phyloP scores from a whole-genome alignment of 176 grass and related monocot species.

The Thinopyrum elongatum region DNA sequence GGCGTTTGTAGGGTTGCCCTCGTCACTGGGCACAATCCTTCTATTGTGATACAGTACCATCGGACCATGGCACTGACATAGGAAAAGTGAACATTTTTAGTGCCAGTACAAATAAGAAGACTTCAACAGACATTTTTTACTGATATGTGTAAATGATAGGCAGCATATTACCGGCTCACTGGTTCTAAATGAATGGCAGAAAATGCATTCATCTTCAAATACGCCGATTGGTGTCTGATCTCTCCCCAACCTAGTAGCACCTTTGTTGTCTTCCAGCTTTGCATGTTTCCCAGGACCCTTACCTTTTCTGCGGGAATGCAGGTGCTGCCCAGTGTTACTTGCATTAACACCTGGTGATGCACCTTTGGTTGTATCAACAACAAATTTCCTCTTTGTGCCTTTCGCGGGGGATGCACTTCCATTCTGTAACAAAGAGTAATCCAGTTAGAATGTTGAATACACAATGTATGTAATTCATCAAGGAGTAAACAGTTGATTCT shows the following conservation, averaged over 20 bases:
- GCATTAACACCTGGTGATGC: neutral
- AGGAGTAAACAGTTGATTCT: neutral
- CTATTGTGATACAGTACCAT: slow-evolving; percentile 45
- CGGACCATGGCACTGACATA: slow-evolving; percentile 58
- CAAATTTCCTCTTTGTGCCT: neutral
- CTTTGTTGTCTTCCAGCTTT: neutral
- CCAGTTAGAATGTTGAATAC: slow-evolving; percentile 9
- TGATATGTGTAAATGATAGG: neutral
- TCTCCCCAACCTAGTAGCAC: slow-evolving; percentile 3
- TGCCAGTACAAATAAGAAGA: slow-evolving; percentile 1
- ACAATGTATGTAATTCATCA: neutral
- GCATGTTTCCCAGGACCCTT: neutral
- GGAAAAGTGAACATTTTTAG: neutral
- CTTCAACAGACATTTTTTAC: neutral
- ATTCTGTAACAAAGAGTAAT: slow-evolving; percentile 3
- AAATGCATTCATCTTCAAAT: slow-evolving; percentile 74
- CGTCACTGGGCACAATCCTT: slow-evolving; percentile 21
- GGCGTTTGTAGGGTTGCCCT: slow-evolving; percentile 25
- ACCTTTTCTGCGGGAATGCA: neutral
- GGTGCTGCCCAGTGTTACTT: neutral
- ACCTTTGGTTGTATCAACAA: neutral
- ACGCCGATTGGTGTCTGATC: slow-evolving; percentile 39
- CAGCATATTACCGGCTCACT: slow-evolving; percentile 24
- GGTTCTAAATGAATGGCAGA: slow-evolving; percentile 76
- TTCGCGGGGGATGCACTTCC: neutral